Base-by-base conservation (phyloP, 2,329 filamentous ascomycete genomes). In the Colletotrichum plurivorum region DNA sequence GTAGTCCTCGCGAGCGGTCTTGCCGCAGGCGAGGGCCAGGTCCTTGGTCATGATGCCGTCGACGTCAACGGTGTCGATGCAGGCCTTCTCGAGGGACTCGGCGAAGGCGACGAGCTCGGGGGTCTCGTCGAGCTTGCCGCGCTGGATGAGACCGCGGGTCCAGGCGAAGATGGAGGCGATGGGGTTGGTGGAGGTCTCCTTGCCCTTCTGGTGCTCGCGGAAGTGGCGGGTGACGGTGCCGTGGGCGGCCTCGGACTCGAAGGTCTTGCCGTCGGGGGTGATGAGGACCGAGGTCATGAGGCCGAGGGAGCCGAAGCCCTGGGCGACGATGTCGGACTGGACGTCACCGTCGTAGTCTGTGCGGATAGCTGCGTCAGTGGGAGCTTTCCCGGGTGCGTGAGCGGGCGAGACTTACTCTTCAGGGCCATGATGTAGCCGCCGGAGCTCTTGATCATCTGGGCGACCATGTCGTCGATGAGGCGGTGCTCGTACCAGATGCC, bases 41-140 rank as follows among this genome's bases (percentile, higher is more conserved):
- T 99, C 96, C 90, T 99, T 99, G 82, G 96, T 99, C 96, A 98
- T 99, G 85, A 98, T 93, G 72, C 93, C 93, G 79, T 98, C 95
- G 68, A 93, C 82, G 80, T 98, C 93, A 74, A 99, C 96, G 27
- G 95, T 95, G 81, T 98, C 94, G 69, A 98, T 87, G 81, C 96
- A 98, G 45, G 96, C 96, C 82, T 93, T 88, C 88, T 99, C 96
- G 63, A 99, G 89, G 78, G 88, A 89, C 86, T 98, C 93, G 68
- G 95, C 96, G 78, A 97, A 99, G 58, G 93, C 89, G 69, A 97
- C 90, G 31, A 99, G 87, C 74, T 98, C 95, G 36, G 95, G 95
- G n/a, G 94, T 98, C 61, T 90, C 85, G 83, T 99, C 96, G 73
- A 99, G 90, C 85, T 94, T 92, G 76, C 96, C 96, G 76, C 96